Evolutionary conservation across 345 rosid species (phyloP).

Genomic region (Populus alba): DNA sequence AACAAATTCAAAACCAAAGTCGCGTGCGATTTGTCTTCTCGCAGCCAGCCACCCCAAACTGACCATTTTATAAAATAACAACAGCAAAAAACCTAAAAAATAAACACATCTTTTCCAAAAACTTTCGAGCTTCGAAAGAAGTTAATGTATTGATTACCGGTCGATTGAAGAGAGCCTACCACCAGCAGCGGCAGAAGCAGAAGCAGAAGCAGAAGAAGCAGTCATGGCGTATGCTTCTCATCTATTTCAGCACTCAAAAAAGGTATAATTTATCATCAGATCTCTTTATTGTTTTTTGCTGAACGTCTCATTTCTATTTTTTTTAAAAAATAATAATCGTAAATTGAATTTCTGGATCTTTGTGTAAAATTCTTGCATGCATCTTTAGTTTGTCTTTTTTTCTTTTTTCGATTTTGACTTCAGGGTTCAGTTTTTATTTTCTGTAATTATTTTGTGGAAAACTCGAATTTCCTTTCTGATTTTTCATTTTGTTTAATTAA

Average conservation of each 20-base stretch:
- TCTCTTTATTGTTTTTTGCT: background rate
- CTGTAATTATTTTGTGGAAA: too few species aligned
- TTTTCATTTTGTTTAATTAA: background rate
- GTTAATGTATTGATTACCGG: too few species aligned
- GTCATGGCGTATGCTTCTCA: conserved; percentile 56
- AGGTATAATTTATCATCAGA: conserved; percentile 29
- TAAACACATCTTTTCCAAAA: too few species aligned
- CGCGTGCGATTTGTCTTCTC: background rate
- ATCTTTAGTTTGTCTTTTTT: too few species aligned
- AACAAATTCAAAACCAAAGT: too few species aligned
- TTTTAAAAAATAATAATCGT: background rate
- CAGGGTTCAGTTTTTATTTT: too few species aligned
- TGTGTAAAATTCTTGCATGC: background rate
- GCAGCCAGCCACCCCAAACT: background rate
- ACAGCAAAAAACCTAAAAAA: background rate
- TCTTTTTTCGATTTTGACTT: too few species aligned
- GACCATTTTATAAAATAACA: too few species aligned
- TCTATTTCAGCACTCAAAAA: conserved; percentile 55
- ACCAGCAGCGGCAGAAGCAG: too few species aligned
- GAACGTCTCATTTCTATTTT: background rate
- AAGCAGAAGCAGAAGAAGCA: background rate
- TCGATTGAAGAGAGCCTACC: too few species aligned
- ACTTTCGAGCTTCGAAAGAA: too few species aligned
- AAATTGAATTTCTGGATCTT: background rate
- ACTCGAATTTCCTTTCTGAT: background rate